Percentiles rank a stretch among this genome's conserved stretches.
Evolutionary conservation across 305 asterid genomes (phyloP).

Genomic region (Stenogyne calaminthoides): DNA sequence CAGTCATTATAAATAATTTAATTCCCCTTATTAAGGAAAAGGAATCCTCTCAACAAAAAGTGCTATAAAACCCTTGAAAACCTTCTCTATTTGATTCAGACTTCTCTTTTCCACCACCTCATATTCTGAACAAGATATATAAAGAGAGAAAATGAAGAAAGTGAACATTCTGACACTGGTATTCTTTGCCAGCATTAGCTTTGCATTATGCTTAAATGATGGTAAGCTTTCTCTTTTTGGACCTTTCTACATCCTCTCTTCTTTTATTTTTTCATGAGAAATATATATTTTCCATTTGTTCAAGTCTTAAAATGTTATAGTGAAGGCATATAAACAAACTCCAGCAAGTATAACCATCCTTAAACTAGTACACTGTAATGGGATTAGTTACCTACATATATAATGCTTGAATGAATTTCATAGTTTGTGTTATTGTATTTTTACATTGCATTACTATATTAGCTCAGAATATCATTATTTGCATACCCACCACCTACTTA

Average conservation of each 20-base stretch:
- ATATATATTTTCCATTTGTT: not conserved
- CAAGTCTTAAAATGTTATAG: not conserved
- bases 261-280: not conserved
- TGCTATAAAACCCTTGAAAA: slow-evolving; percentile 36
- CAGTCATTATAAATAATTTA: slow-evolving; percentile 32
- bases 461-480: too few species aligned
- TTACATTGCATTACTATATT: too few species aligned
- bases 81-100: slow-evolving; percentile 29
- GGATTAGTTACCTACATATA: too few species aligned
- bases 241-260: not conserved
- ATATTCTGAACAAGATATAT: not conserved
- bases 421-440: too few species aligned
- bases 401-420: too few species aligned
- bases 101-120: not conserved
- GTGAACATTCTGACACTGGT: slow-evolving; percentile 27
- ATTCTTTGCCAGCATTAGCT: slow-evolving; percentile 39
- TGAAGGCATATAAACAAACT: too few species aligned
- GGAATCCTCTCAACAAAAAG: slow-evolving; percentile 2
- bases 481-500: too few species aligned
- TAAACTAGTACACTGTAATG: too few species aligned
- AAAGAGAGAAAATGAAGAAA: slow-evolving; percentile 32
- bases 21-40: slow-evolving; percentile 20
- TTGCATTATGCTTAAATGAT: slow-evolving; percentile 42
- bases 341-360: too few species aligned
- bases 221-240: slow-evolving; percentile 37